phyloP scores from a whole-genome alignment of 2,329 filamentous ascomycete genomes.

The Colletotrichum graminicola region DNA sequence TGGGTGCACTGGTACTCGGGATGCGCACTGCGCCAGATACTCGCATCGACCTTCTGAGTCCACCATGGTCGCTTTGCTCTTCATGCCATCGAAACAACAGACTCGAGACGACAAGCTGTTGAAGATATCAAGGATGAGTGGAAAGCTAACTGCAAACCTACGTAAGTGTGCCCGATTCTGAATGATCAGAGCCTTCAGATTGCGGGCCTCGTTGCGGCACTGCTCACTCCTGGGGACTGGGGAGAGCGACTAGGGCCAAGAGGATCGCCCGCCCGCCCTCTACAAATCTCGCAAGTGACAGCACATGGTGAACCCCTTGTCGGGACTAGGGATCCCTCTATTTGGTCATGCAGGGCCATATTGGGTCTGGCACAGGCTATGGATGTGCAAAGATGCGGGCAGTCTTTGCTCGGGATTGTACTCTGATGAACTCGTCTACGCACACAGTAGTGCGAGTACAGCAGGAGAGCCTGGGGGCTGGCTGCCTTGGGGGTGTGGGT shows the following conservation, averaged over 20 bases:
- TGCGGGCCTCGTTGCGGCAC: slow-evolving; percentile 21
- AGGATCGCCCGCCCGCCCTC: slow-evolving; percentile 29
- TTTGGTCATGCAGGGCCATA: slow-evolving; percentile 26
- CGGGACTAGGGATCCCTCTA: slow-evolving; percentile 16
- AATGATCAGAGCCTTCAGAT: slow-evolving; percentile 23
- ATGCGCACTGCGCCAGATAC: background rate
- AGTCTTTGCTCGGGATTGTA: slow-evolving; percentile 22
- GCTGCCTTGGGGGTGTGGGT: slow-evolving; percentile 16
- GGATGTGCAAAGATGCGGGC: slow-evolving; percentile 27
- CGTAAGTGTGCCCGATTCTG: background rate
- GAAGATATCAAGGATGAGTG: background rate
- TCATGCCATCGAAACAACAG: background rate
- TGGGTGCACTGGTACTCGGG: background rate
- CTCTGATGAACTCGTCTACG: slow-evolving; percentile 25
- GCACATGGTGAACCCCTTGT: slow-evolving; percentile 26
- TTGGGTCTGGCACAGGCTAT: slow-evolving; percentile 30
- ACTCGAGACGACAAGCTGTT: background rate
- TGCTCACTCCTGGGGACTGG: slow-evolving; percentile 30
- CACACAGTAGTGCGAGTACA: slow-evolving; percentile 35
- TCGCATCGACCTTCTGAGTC: background rate
- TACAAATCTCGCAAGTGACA: slow-evolving; percentile 31
- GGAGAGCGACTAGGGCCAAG: slow-evolving; percentile 22
- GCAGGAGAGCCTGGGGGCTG: slow-evolving; percentile 17
- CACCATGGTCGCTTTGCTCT: background rate
- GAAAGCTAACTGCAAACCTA: background rate